These are phyloP conservation scores for Curvularia eragrostidis DNA, from an alignment of 2,329 filamentous ascomycete species.

Conservation along the genomic window DNA sequence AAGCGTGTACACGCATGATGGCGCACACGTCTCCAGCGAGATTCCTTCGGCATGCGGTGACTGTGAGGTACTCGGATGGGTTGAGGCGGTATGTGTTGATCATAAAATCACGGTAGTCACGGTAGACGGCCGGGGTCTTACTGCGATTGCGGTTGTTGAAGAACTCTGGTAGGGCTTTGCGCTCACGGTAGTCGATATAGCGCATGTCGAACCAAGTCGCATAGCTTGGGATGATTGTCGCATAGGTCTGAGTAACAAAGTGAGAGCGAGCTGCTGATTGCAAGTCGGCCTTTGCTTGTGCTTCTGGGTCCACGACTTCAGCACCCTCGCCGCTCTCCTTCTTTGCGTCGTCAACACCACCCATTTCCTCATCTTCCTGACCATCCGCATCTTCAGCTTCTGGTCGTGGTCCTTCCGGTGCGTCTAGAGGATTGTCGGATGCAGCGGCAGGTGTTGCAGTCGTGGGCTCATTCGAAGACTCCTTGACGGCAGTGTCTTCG, in stretches of 20 bases:
- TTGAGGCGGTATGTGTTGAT: constrained; percentile 98
- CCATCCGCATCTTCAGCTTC: constrained; percentile 64
- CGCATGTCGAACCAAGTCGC: constrained; percentile 99
- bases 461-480: constrained; percentile 60
- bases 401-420: constrained; percentile 66
- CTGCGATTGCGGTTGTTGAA: constrained; percentile 98
- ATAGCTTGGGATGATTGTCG: constrained; percentile 96
- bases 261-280: constrained; percentile 91
- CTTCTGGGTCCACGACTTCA: constrained; percentile 50
- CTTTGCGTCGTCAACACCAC: constrained; percentile 46
- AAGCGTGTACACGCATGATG: constrained; percentile 98
- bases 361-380: constrained; percentile 76
- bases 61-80: constrained; percentile 93
- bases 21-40: constrained; percentile 96
- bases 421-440: constrained; percentile 73
- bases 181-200: constrained; percentile 85
- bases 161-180: constrained; percentile 94
- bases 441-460: constrained; percentile 62
- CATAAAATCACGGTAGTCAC: constrained; percentile 99
- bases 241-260: constrained; percentile 89
- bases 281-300: constrained; percentile 78
- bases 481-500: constrained; percentile 48
- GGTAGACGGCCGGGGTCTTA: constrained; percentile 97
- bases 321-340: constrained; percentile 46
- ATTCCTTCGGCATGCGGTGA: constrained; percentile 94